Percentiles rank a stretch among this genome's conserved stretches.
Evolutionary conservation across 441 rosid species (phyloP).

Genomic region (Populus hybrid): DNA sequence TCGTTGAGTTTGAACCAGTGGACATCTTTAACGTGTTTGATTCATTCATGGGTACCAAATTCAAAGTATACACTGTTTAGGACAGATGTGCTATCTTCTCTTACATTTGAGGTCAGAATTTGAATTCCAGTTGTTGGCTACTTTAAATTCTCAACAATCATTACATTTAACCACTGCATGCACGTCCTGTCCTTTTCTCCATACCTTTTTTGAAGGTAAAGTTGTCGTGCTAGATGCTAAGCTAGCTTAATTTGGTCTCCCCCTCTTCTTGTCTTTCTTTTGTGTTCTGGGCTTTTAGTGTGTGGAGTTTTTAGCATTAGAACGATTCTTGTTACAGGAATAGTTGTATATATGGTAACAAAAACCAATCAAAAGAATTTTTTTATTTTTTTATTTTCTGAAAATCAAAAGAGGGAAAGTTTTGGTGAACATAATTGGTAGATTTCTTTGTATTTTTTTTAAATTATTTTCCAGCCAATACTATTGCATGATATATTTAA

Average conservation of each 20-base stretch:
- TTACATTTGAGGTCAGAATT: slow-evolving; percentile 33
- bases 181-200: slow-evolving; percentile 27
- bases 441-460: too few relatives aligned
- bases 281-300: not conserved
- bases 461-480: too few relatives aligned
- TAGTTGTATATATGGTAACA: not conserved
- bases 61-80: slow-evolving; percentile 24
- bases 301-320: slow-evolving; percentile 8
- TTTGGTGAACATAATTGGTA: too few relatives aligned
- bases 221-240: not conserved
- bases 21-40: slow-evolving; percentile 56
- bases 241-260: not conserved
- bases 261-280: not conserved
- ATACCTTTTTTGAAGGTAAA: slow-evolving; percentile 15
- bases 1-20: slow-evolving; percentile 56
- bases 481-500: too few relatives aligned
- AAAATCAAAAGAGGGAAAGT: too few relatives aligned
- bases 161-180: slow-evolving; percentile 19
- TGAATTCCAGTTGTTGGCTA: slow-evolving; percentile 21
- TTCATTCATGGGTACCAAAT: slow-evolving; percentile 45
- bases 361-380: not conserved
- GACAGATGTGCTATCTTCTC: slow-evolving; percentile 25
- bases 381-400: too few relatives aligned
- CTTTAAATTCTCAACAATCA: slow-evolving; percentile 12
- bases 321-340: not conserved